Evolutionary conservation across 352 stramenopile genomes (phyloP).

Genomic region (Phytophthora rubi): DNA sequence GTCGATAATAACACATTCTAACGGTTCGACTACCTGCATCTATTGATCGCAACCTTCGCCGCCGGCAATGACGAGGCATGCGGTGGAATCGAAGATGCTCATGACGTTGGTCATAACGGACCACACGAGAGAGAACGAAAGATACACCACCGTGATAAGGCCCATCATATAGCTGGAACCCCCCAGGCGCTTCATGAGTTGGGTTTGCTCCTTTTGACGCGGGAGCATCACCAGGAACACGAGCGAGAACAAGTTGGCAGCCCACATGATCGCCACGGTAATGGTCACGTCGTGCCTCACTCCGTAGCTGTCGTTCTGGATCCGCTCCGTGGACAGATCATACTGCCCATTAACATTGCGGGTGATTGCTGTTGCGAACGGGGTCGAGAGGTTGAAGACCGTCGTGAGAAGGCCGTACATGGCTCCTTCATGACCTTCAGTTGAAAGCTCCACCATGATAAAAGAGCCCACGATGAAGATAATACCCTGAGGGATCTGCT

Average conservation of each 20-base stretch:
- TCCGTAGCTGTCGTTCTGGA: conserved; percentile 1
- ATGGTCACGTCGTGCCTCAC: conserved; percentile 4
- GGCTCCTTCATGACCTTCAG: not conserved
- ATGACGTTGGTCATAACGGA: not conserved
- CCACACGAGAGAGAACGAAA: not conserved
- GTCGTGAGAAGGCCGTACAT: not conserved
- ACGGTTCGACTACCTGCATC: not conserved
- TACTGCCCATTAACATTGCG: not conserved
- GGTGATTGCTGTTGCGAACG: conserved; percentile 1
- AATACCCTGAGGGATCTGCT: not conserved
- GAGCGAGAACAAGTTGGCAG: not conserved
- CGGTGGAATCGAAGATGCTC: conserved; percentile 1
- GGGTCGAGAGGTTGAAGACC: not conserved
- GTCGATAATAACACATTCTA: not conserved
- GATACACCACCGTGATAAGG: not conserved
- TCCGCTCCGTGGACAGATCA: not conserved
- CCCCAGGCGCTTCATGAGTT: conserved; percentile 1
- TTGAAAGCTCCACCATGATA: conserved; percentile 1
- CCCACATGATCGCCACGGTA: conserved; percentile 1
- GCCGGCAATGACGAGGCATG: not conserved
- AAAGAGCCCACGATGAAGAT: conserved; percentile 1
- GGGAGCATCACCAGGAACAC: not conserved
- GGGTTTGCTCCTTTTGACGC: not conserved
- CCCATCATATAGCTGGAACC: not conserved
- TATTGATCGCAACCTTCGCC: not conserved